Evolutionary conservation across 345 rosid species (phyloP).

Genomic region (Eucalyptus marginata): DNA sequence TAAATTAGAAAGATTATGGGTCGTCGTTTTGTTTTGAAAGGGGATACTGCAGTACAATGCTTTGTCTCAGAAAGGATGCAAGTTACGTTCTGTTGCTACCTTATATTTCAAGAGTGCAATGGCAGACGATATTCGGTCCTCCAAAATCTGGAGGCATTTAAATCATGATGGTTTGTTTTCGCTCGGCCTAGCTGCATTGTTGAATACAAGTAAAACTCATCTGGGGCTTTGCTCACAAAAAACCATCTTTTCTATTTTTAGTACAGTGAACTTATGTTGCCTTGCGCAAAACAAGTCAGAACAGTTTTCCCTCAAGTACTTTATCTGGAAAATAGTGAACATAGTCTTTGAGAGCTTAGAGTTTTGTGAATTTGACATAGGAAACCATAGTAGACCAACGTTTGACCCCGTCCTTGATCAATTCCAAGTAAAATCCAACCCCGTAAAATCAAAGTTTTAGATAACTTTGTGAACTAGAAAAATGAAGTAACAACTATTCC

Average conservation of each 20-base stretch:
- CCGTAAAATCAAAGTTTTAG: no score
- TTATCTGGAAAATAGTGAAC: neutral
- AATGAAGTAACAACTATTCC: no score
- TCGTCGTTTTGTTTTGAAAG: fast-evolving
- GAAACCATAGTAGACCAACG: neutral
- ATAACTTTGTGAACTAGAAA: no score
- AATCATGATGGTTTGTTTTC: neutral
- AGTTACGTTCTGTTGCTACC: neutral
- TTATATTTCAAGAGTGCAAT: neutral
- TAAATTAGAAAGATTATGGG: neutral
- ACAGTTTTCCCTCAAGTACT: neutral
- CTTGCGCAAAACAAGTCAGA: neutral
- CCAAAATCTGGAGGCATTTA: neutral
- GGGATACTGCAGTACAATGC: neutral
- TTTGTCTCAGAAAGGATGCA: neutral
- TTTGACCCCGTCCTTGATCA: neutral
- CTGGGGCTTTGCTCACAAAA: fast-evolving
- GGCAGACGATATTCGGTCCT: neutral
- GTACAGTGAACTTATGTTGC: neutral
- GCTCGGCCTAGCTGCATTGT: neutral
- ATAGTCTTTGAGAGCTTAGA: neutral
- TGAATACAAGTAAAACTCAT: neutral
- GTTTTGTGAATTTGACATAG: neutral
- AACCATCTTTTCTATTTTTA: neutral
- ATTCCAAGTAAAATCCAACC: no score